Evolutionary conservation across 345 rosid genomes (phyloP), one percentile per base, ranked within the genome.

Genomic region (Bruguiera parviflora): DNA sequence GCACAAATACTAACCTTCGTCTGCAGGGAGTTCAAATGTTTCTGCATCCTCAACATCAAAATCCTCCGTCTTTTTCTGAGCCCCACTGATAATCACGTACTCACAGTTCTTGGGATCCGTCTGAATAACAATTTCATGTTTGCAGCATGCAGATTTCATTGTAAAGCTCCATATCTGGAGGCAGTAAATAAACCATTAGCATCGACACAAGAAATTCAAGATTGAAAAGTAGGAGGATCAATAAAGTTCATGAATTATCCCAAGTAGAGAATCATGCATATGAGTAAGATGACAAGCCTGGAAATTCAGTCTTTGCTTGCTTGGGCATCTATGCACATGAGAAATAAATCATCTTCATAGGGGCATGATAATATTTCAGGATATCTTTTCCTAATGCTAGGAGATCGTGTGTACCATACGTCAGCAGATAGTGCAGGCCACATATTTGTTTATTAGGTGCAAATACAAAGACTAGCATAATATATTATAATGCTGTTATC

Each of bases 61-160:
- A 22, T 85, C 98, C 78, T 89, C 99, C 16, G 72, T 87, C 86
- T 92, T 92, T 61, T 64, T 61, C 82, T 89, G 96, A 58, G 99
- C 98, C 60, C 98, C 97, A 78, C 96, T 89, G 35, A 89, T 86
- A 58, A 96, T 92, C 29, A 92, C 82, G 65, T 96, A 92, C 73
- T 92, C 90, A 28, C 99, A 96, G 77, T 92, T 90, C 73, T 92
- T 89, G 4, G 98, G 99, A 84, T 96, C 98, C 27, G 98, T 92
- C 83, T 96, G 98, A 70, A 96, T 89, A 65, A 90, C 89, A 61
- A 96, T 96, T 83, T 89, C 87, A 67, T 90, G 86, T 70, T 86
- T 92, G 84, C 99, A 96, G 80, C 98, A 96, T 8, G 99, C 84
- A 55, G 99, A 71, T 75, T 96, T 90, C 99, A 96, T 96, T 47